Percentiles rank a stretch among this genome's conserved stretches.
phyloP scores from a whole-genome alignment of 164 flowering plant species.

The Litsea cubeba region DNA sequence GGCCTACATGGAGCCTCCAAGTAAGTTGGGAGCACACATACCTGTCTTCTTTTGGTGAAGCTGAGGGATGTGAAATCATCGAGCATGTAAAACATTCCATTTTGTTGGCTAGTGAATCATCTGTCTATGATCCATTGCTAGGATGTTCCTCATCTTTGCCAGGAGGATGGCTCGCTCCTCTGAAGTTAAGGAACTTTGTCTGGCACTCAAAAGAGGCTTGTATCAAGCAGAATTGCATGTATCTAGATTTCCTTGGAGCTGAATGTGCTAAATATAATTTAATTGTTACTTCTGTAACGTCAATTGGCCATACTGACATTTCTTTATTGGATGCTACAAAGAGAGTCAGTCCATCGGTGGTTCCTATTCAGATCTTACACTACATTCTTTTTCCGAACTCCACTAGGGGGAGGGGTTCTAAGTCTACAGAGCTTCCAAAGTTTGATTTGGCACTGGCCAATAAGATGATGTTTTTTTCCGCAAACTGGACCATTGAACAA shows the following conservation, averaged over 20 bases:
- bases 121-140: constrained; percentile 13
- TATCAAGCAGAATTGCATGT: constrained; percentile 64
- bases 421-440: constrained; percentile 5
- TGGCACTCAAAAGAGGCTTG: constrained; percentile 52
- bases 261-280: constrained; percentile 44
- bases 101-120: constrained; percentile 27
- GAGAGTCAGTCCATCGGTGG: constrained; percentile 10
- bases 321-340: constrained; percentile 21
- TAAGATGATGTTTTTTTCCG: constrained; percentile 68
- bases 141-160: constrained; percentile 52
- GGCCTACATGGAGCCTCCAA: constrained; percentile 64
- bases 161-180: constrained; percentile 85
- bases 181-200: constrained; percentile 42
- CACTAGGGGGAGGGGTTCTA: constrained; percentile 6
- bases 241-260: constrained; percentile 67
- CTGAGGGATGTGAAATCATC: constrained; percentile 49
- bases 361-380: constrained; percentile 26
- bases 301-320: constrained; percentile 4
- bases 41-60: constrained; percentile 71
- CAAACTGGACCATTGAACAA: constrained; percentile 81
- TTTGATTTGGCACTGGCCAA: constrained; percentile 24
- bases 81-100: constrained; percentile 32
- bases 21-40: constrained; percentile 90
- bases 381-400: constrained; percentile 36
- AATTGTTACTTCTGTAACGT: constrained; percentile 3